Evolutionary conservation across 208 protist genomes (phyloP).

Genomic region (Naegleria fowleri): DNA sequence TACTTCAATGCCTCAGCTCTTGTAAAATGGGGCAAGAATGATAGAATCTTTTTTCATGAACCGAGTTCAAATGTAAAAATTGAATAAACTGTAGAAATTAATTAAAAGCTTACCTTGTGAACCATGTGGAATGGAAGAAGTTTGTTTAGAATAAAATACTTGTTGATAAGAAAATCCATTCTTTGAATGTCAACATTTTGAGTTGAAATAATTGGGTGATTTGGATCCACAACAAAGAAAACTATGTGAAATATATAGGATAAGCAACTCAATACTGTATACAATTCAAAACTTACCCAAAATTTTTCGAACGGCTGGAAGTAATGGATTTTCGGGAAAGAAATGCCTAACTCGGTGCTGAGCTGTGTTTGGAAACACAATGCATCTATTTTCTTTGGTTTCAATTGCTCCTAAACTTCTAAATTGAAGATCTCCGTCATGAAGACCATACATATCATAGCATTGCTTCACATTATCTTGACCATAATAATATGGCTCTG

Average conservation of each 20-base stretch:
- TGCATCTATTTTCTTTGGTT: constrained; percentile 40
- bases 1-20: background rate
- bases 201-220: constrained; percentile 31
- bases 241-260: background rate
- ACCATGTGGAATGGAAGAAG: background rate
- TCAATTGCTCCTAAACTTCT: constrained; percentile 34
- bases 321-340: background rate
- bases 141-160: background rate
- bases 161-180: background rate
- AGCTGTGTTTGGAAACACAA: constrained; percentile 41
- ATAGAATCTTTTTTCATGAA: background rate
- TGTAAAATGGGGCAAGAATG: background rate
- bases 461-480: background rate
- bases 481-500: background rate
- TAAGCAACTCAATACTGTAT: too few species aligned
- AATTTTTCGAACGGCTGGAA: constrained; percentile 41
- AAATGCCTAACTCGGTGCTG: constrained; percentile 43
- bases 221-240: constrained; percentile 46
- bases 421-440: constrained; percentile 36
- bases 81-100: background rate
- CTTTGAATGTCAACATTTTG: constrained; percentile 30
- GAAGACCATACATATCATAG: background rate
- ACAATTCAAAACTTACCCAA: background rate
- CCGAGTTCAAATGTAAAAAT: too few species aligned
- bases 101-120: background rate